Percentiles rank a stretch among this genome's conserved stretches.
Evolutionary conservation across 164 flowering plant species (phyloP).

Genomic region (grape (Vitis vinifera)): ASM3070453v1 NC_081822.1:11690501-11691000

Average conservation of each 20-base stretch:
- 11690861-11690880: conserved; percentile 71
- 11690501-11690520: conserved; percentile 53
- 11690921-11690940: conserved; percentile 66
- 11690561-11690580: conserved; percentile 41
- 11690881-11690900: conserved; percentile 72
- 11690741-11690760: conserved; percentile 80
- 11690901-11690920: conserved; percentile 84
- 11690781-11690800: conserved; percentile 63
- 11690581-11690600: conserved; percentile 54
- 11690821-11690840: conserved; percentile 86
- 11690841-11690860: conserved; percentile 63
- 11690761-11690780: conserved; percentile 72
- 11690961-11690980: conserved; percentile 58
- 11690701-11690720: conserved; percentile 74
- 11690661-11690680: conserved; percentile 41
- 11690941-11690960: conserved; percentile 64
- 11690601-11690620: conserved; percentile 47
- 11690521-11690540: conserved; percentile 46
- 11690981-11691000: conserved; percentile 75
- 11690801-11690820: conserved; percentile 89
- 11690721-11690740: conserved; percentile 67
- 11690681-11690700: conserved; percentile 43
- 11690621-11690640: conserved; percentile 51
- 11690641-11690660: conserved; percentile 31
- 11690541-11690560: conserved; percentile 35